Conservation (phyloP, 148 eudicot species). For the Chenopodium berlandieri region DNA sequence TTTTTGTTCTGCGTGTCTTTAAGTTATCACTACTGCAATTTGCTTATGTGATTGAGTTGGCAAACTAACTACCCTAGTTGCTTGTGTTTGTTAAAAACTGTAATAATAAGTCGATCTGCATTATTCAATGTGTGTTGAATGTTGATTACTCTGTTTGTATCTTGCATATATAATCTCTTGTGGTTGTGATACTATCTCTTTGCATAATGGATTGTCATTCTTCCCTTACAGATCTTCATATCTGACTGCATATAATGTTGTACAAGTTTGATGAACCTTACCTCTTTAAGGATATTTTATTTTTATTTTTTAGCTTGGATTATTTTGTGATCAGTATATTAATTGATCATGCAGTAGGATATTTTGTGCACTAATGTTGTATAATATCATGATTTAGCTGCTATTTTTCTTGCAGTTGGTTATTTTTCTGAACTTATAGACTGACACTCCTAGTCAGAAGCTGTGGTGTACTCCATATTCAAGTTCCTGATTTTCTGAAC, state of each 20-base stretch:
- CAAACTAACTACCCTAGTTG: too few relatives aligned
- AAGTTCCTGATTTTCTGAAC: too few relatives aligned
- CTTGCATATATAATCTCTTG: background rate
- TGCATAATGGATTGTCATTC: background rate
- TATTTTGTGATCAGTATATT: background rate
- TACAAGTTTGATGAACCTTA: slow-evolving; percentile 62
- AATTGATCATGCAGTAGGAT: background rate
- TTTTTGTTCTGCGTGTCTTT: too few relatives aligned
- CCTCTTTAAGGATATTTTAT: background rate
- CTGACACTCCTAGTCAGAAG: too few relatives aligned
- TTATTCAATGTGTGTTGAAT: too few relatives aligned
- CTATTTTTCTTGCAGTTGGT: slow-evolving; percentile 55
- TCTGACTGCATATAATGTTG: slow-evolving; percentile 77
- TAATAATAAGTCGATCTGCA: too few relatives aligned
- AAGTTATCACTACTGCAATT: too few relatives aligned
- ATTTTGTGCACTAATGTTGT: background rate
- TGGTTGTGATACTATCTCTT: background rate
- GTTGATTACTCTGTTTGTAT: slow-evolving; percentile 23
- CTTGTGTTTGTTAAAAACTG: too few relatives aligned
- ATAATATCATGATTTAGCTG: background rate
- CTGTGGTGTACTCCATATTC: too few relatives aligned
- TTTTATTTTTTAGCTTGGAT: background rate
- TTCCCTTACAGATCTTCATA: slow-evolving; percentile 75
- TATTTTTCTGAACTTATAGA: too few relatives aligned
- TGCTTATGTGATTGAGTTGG: too few relatives aligned